A percentile compares a stretch with the other conserved stretches of the same genome.
Evolutionary conservation across 257 asterid species (phyloP).

Genomic region (Leptodermis oblonga): DNA sequence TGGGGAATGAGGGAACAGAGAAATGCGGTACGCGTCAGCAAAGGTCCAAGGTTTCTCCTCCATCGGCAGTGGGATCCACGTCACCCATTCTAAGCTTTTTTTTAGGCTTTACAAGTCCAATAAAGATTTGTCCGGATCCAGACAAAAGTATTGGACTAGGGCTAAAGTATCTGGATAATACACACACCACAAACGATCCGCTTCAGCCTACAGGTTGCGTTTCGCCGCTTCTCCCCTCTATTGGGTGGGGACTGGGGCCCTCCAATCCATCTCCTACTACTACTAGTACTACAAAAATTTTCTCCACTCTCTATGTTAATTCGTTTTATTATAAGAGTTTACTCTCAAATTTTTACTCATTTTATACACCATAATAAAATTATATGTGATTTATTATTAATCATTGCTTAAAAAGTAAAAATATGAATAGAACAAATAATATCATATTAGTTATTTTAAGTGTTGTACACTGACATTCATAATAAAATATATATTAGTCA

Average conservation of each 20-base stretch:
- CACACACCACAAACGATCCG: conserved; percentile 18
- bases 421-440: too few species aligned
- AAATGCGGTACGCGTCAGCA: conserved; percentile 32
- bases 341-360: too few species aligned
- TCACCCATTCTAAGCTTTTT: conserved; percentile 9
- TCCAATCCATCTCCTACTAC: too few species aligned
- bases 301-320: too few species aligned
- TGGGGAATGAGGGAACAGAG: not conserved
- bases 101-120: not conserved
- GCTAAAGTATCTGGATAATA: not conserved
- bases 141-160: conserved; percentile 2
- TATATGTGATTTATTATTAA: too few species aligned
- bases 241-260: not conserved
- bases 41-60: conserved; percentile 20
- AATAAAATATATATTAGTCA: too few species aligned
- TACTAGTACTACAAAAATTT: not conserved
- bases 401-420: too few species aligned
- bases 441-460: too few species aligned
- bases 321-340: too few species aligned
- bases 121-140: conserved; percentile 12
- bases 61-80: conserved; percentile 29
- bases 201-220: conserved; percentile 9
- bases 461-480: too few species aligned
- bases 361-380: too few species aligned
- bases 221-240: conserved; percentile 26